phyloP scores from a whole-genome alignment of 495 filamentous ascomycete genomes.

The Aspergillus baeticus region DNA sequence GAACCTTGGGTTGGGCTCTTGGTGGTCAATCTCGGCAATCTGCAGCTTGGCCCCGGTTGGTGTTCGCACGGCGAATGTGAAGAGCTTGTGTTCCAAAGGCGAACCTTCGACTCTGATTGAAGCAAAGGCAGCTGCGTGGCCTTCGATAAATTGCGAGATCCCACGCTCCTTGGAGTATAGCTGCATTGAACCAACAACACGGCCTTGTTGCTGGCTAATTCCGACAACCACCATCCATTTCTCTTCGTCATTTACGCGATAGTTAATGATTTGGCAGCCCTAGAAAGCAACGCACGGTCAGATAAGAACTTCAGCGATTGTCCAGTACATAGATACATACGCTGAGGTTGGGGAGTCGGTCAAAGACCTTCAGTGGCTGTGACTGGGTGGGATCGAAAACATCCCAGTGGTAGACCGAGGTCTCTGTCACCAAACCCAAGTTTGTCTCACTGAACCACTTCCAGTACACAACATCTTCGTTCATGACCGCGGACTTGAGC shows the following conservation, averaged over 20 bases:
- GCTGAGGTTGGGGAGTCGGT: constrained; percentile 82
- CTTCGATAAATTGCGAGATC: constrained; percentile 97
- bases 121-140: constrained; percentile 94
- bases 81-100: constrained; percentile 86
- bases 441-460: constrained; percentile 93
- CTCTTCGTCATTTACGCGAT: constrained; percentile 90
- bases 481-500: constrained; percentile 92
- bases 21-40: constrained; percentile 96
- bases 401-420: constrained; percentile 94
- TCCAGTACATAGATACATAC: constrained; percentile 49
- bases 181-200: constrained; percentile 94
- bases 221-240: constrained; percentile 99
- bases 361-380: constrained; percentile 85
- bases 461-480: constrained; percentile 97
- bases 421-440: constrained; percentile 87
- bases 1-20: constrained; percentile 81
- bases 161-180: constrained; percentile 93
- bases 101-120: constrained; percentile 85
- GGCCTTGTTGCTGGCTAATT: constrained; percentile 88
- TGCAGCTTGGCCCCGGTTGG: constrained; percentile 91
- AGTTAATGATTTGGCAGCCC: constrained; percentile 99
- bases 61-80: constrained; percentile 92
- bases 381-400: constrained; percentile 77
- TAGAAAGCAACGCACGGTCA: constrained; percentile 31
- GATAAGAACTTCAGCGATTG: neutral